phyloP scores from a whole-genome alignment of 768 basidiomycete species.

The Trametes elegans region DNA sequence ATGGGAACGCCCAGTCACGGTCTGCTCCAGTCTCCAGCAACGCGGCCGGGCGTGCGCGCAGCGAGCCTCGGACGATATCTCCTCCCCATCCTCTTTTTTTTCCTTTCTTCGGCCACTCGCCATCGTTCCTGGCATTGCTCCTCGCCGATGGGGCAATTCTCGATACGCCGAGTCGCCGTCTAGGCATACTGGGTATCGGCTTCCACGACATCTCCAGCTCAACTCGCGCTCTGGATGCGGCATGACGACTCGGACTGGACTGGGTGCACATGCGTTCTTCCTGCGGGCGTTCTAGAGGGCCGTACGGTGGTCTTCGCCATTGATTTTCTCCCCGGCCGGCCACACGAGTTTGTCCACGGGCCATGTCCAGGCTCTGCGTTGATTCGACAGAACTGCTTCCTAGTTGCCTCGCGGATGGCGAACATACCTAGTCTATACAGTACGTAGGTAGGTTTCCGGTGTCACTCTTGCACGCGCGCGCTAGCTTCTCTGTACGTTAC shows the following conservation, averaged over 20 bases:
- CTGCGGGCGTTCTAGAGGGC: neutral
- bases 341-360: neutral
- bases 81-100: neutral
- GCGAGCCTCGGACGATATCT: neutral
- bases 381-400: no score
- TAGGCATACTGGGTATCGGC: neutral
- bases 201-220: neutral
- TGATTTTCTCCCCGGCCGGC: neutral
- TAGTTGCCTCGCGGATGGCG: no score
- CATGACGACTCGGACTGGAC: no score
- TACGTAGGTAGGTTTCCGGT: neutral
- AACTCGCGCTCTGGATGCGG: no score
- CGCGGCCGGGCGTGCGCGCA: neutral
- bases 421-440: no score
- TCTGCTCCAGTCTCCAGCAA: neutral
- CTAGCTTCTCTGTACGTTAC: neutral
- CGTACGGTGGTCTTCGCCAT: neutral
- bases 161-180: neutral
- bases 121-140: neutral
- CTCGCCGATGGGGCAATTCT: neutral
- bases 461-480: neutral
- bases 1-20: constrained; percentile 5
- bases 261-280: neutral
- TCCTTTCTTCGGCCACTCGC: neutral
- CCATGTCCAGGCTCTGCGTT: no score